Conservation (phyloP, 2,329 filamentous ascomycete species). For the Acrocalymma vagum region DNA sequence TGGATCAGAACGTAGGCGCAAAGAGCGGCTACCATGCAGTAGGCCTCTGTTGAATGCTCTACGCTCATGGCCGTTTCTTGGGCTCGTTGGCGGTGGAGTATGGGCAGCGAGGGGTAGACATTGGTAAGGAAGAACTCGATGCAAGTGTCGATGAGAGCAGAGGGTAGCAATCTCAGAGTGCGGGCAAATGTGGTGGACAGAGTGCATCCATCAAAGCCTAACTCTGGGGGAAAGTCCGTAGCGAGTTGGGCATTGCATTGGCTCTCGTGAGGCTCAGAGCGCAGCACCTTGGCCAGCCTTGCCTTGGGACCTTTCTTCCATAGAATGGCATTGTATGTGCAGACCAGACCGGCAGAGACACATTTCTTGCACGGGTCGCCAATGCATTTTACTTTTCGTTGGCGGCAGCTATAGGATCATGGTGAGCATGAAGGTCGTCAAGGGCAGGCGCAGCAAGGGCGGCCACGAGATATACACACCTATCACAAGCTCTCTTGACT, state of each 20-base stretch:
- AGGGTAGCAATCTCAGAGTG: constrained; percentile 58
- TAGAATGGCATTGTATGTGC: constrained; percentile 71
- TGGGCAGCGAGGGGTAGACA: constrained; percentile 71
- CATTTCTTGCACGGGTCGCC: constrained; percentile 69
- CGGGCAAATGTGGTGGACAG: constrained; percentile 54
- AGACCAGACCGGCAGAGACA: constrained; percentile 65
- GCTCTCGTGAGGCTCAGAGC: constrained; percentile 67
- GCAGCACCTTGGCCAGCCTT: constrained; percentile 68
- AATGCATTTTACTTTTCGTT: constrained; percentile 61
- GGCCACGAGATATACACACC: constrained; percentile 43
- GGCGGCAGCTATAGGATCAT: constrained; percentile 50
- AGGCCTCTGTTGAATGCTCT: constrained; percentile 62
- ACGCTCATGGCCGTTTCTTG: constrained; percentile 64
- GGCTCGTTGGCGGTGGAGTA: constrained; percentile 61
- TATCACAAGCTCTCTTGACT: constrained; percentile 54
- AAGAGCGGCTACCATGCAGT: constrained; percentile 63
- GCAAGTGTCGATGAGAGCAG: constrained; percentile 61
- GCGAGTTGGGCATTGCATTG: constrained; percentile 55
- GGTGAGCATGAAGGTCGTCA: constrained; percentile 18
- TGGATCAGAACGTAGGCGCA: constrained; percentile 61
- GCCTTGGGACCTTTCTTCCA: constrained; percentile 72
- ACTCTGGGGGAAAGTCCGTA: constrained; percentile 47
- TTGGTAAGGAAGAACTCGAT: constrained; percentile 69
- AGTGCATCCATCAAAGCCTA: constrained; percentile 51
- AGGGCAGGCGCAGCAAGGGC: constrained; percentile 10